A percentile compares a stretch with the other conserved stretches of the same genome.
Evolutionary conservation across 164 flowering plant genomes (phyloP).

Genomic region (Magnolia kwangsiensis): DNA sequence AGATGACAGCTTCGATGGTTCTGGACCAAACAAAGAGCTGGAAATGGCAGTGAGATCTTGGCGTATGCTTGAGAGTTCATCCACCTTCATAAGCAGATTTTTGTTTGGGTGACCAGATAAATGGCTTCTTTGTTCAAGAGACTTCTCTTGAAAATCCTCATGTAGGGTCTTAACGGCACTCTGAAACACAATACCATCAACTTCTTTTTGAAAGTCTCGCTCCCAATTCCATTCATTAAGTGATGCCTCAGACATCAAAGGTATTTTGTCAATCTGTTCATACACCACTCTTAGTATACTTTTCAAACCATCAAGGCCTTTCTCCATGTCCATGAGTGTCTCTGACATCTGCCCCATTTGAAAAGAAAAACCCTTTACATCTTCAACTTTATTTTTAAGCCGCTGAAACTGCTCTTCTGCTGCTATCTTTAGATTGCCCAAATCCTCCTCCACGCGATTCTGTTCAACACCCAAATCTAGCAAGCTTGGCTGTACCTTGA

Average conservation of each 20-base stretch:
- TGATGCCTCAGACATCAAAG: constrained; percentile 28
- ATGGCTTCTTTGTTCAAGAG: constrained; percentile 31
- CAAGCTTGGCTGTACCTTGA: background rate
- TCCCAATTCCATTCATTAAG: constrained; percentile 32
- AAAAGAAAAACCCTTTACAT: constrained; percentile 17
- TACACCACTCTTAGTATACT: constrained; percentile 22
- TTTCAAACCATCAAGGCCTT: constrained; percentile 29
- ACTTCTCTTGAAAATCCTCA: constrained; percentile 38
- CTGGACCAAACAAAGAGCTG: constrained; percentile 40
- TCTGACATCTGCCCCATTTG: constrained; percentile 28
- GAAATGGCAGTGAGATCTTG: constrained; percentile 49
- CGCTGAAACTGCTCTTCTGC: constrained; percentile 40
- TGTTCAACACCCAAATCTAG: constrained; percentile 9
- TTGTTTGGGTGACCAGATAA: constrained; percentile 20
- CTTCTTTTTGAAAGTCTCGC: constrained; percentile 37
- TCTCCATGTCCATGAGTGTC: constrained; percentile 32
- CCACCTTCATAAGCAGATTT: constrained; percentile 30
- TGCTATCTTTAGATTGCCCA: constrained; percentile 24
- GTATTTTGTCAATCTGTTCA: constrained; percentile 22
- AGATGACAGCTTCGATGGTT: constrained; percentile 39
- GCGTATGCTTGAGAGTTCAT: constrained; percentile 53
- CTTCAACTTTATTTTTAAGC: constrained; percentile 38
- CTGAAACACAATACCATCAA: constrained; percentile 50
- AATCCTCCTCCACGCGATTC: constrained; percentile 22
- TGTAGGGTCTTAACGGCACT: constrained; percentile 32